Evolutionary conservation across 352 stramenopile genomes (phyloP).

Genomic region (Elongisporangium senticosum): DNA sequence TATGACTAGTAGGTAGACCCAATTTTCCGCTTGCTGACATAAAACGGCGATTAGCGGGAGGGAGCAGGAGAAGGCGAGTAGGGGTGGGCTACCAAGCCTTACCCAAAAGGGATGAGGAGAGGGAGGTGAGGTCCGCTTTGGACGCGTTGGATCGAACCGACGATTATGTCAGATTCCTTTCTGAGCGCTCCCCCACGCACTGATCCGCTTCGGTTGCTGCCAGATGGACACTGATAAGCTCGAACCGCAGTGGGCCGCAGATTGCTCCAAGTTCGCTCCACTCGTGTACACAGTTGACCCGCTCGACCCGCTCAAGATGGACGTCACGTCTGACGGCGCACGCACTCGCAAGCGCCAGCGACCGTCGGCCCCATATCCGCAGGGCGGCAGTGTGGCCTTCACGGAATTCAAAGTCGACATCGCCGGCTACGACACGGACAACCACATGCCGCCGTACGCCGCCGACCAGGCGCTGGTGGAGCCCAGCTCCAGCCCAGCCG

Average conservation of each 20-base stretch:
- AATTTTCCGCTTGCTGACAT: neutral
- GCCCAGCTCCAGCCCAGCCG: constrained; percentile 16
- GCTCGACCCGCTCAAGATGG: constrained; percentile 21
- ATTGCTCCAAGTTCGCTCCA: constrained; percentile 4
- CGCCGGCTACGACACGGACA: constrained; percentile 36
- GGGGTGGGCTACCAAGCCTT: neutral
- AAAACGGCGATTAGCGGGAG: neutral
- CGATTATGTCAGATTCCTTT: neutral
- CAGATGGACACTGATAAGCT: neutral
- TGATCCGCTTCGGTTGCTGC: neutral
- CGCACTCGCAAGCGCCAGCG: constrained; percentile 24
- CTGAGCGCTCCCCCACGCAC: neutral
- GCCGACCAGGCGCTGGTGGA: constrained; percentile 8
- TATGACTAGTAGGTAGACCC: neutral
- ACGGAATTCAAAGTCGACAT: constrained; percentile 65
- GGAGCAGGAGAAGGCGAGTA: neutral
- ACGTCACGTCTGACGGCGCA: constrained; percentile 18
- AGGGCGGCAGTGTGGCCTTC: constrained; percentile 15
- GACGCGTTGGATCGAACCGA: neutral
- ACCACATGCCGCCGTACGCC: constrained; percentile 9
- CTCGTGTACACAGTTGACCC: constrained; percentile 19
- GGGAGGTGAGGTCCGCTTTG: neutral
- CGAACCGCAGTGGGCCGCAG: neutral
- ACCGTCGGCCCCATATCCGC: constrained; percentile 9
- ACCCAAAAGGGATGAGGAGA: neutral